Evolutionary conservation across 768 basidiomycete genomes (phyloP).

Genomic region (Rickenella mellea): DNA sequence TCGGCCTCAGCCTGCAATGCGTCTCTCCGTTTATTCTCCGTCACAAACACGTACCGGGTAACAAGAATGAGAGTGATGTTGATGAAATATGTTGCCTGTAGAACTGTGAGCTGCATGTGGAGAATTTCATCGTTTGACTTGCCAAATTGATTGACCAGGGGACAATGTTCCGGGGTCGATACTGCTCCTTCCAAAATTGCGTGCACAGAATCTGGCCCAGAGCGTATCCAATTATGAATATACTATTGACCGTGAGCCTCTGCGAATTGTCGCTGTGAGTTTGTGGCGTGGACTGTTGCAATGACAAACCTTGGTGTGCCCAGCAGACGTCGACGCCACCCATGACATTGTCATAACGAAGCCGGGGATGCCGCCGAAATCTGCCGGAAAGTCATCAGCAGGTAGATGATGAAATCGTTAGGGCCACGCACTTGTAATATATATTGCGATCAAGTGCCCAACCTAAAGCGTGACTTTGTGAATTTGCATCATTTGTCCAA

Average conservation of each 20-base stretch:
- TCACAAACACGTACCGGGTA: slow-evolving; percentile 8
- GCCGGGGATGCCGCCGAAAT: slow-evolving; percentile 7
- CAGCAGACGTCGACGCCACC: slow-evolving; percentile 8
- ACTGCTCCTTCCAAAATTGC: slow-evolving; percentile 15
- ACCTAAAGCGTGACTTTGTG: background rate
- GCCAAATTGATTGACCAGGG: slow-evolving; percentile 20
- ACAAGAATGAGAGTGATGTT: slow-evolving; percentile 8
- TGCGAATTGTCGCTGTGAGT: too few species aligned
- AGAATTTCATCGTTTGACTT: slow-evolving; percentile 10
- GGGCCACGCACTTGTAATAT: slow-evolving; percentile 2
- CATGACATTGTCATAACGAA: slow-evolving; percentile 11
- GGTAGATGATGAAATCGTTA: slow-evolving; percentile 9
- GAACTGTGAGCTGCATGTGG: background rate
- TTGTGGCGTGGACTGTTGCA: background rate
- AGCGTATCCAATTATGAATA: slow-evolving; percentile 22
- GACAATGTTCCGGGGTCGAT: slow-evolving; percentile 9
- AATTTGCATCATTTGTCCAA: background rate
- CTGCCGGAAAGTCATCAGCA: slow-evolving; percentile 6
- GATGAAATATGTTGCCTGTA: background rate
- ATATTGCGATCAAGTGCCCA: background rate
- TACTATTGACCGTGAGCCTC: slow-evolving; percentile 12
- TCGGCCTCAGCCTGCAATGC: slow-evolving; percentile 7
- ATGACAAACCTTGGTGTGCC: slow-evolving; percentile 11
- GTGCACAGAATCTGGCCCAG: slow-evolving; percentile 19
- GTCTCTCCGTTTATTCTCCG: slow-evolving; percentile 13